Base-by-base conservation (phyloP, 2,329 filamentous ascomycete genomes). In the Microcera coccophila region DNA sequence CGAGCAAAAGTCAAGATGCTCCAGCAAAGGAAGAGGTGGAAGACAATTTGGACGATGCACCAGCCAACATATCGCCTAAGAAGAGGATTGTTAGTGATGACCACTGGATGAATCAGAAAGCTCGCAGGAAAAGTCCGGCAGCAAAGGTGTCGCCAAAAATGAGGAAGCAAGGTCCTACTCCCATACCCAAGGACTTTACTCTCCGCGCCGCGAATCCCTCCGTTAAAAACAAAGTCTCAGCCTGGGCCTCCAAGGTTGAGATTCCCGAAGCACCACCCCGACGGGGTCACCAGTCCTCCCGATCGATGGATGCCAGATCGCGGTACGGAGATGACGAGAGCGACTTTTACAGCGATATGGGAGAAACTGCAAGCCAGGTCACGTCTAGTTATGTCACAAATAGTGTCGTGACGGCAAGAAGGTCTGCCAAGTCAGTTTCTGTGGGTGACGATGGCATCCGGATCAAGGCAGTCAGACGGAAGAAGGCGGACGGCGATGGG, bases 71-170 rank as follows among this genome's bases (percentile, higher is more conserved):
- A 38, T 80, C 87, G 35, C 91, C 91, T 14, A 90, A 88, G 68
- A 96, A 95, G 74, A 81, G 90, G 50, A 88, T 97, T 41, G 81
- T 96, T 48, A 96, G 90, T 62, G 91, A 97, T 68, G 85, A 87
- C 41, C 87, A 95, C 67, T 97, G 91, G 87, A 81, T 81, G 67
- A 83, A 81, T 45, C 81, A 81, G 67, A 83, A 81, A 46, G 78
- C 75, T 48, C 75, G 73, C 45, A 76, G 73, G 47, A 74, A 71
- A 45, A 74, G 64, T 43, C 66, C 74, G 8, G 63, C 72, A 1
- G 70, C 66, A 45, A 69, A 64, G 47, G 61, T 62, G 11, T 64
- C 69, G 2, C 67, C 69, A 2, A 64, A 66, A 7, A n/a, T 16
- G 44, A 49, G 53, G 4, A 60, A 60, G 34, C 62, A 62, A 38